These are phyloP conservation scores for Ogataea ganodermae DNA, from an alignment of 805 yeast species.

Conservation along the genomic window DNA sequence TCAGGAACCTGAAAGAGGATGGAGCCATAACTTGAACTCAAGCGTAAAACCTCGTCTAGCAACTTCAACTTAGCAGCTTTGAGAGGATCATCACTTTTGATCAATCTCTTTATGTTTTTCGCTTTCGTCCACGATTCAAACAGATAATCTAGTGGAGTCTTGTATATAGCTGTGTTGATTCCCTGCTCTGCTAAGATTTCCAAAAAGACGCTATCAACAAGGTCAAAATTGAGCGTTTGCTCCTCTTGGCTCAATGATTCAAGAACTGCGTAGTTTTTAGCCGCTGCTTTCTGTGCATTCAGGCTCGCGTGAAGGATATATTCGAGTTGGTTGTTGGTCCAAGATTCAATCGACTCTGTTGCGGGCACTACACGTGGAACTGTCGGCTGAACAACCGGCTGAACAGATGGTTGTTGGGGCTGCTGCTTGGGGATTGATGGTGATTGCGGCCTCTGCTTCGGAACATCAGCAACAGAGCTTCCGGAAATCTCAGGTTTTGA, in stretches of 20 bases:
- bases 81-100: slow-evolving; percentile 43
- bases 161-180: slow-evolving; percentile 28
- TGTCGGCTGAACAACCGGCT: not conserved
- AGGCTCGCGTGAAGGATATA: slow-evolving; percentile 39
- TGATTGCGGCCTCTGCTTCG: not conserved
- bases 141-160: slow-evolving; percentile 48
- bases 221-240: slow-evolving; percentile 31
- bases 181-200: slow-evolving; percentile 61
- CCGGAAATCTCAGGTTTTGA: slow-evolving; percentile 7
- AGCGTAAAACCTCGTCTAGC: slow-evolving; percentile 49
- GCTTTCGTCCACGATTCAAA: slow-evolving; percentile 46
- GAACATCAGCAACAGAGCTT: not conserved
- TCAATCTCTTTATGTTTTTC: slow-evolving; percentile 42
- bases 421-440: slow-evolving; percentile 6
- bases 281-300: slow-evolving; percentile 26
- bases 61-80: slow-evolving; percentile 40
- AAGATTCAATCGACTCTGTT: slow-evolving; percentile 32
- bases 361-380: not conserved
- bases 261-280: slow-evolving; percentile 20
- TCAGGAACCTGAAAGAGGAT: slow-evolving; percentile 72
- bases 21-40: slow-evolving; percentile 62
- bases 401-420: slow-evolving; percentile 5
- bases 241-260: slow-evolving; percentile 29
- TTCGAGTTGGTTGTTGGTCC: slow-evolving; percentile 44
- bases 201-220: slow-evolving; percentile 53